Evolutionary conservation across 352 stramenopile genomes (phyloP).

Genomic region (Pythium graminicola): DNA sequence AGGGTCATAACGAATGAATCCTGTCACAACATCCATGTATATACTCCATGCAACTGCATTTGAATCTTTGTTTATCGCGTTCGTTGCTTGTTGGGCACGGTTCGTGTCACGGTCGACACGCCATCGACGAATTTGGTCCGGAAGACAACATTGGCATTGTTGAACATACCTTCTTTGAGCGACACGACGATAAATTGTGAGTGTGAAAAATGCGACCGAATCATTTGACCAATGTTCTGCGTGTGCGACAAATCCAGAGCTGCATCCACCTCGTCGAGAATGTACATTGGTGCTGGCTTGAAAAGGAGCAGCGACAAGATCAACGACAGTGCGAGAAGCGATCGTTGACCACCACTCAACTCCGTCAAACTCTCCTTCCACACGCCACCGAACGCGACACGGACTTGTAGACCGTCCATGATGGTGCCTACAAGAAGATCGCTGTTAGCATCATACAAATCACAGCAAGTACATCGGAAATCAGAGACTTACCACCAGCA

Average conservation of each 20-base stretch:
- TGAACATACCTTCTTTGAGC: slow-evolving; percentile 99
- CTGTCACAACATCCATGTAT: too few species aligned
- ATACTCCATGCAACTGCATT: too few species aligned
- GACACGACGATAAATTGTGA: slow-evolving; percentile 99
- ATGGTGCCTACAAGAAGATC: slow-evolving; percentile 50
- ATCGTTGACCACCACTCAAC: slow-evolving; percentile 98
- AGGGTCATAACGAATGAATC: too few species aligned
- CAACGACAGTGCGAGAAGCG: slow-evolving; percentile 96
- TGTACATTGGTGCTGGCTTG: slow-evolving; percentile 99
- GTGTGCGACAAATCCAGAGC: slow-evolving; percentile 99
- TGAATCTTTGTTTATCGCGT: too few species aligned
- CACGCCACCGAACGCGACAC: slow-evolving; percentile 98
- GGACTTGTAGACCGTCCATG: slow-evolving; percentile 96
- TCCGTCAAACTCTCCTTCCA: slow-evolving; percentile 99
- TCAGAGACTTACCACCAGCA: slow-evolving; percentile 68
- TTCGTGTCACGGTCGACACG: slow-evolving; percentile 97
- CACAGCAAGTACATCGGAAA: background rate
- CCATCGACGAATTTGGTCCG: slow-evolving; percentile 99
- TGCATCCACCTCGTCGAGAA: slow-evolving; percentile 96
- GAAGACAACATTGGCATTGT: slow-evolving; percentile 99
- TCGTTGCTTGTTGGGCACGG: slow-evolving; percentile 57
- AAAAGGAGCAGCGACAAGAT: slow-evolving; percentile 99
- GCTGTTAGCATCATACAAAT: background rate
- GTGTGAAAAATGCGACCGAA: slow-evolving; percentile 99
- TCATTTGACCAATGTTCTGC: slow-evolving; percentile 99